Evolutionary conservation across 495 filamentous ascomycete genomes (phyloP).

Genomic region (Parathielavia hyrcaniae): DNA sequence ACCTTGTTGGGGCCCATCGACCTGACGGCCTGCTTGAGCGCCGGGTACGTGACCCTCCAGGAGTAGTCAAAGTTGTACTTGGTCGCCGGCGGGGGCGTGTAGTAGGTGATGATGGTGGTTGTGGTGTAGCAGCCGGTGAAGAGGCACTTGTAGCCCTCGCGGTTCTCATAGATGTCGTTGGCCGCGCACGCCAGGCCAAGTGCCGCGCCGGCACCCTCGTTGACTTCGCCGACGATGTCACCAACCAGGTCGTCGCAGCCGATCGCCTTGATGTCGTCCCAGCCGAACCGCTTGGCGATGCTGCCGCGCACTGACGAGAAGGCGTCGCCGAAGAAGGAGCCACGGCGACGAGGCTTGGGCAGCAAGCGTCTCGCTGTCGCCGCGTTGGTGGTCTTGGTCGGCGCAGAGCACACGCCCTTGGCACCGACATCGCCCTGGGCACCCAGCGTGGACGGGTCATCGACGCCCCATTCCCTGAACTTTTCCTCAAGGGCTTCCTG

Average conservation of each 20-base stretch:
- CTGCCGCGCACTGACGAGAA: background rate
- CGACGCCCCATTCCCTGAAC: background rate
- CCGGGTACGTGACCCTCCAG: background rate
- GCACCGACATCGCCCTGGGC: background rate
- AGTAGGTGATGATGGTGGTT: background rate
- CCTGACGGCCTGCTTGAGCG: background rate
- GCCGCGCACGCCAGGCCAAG: background rate
- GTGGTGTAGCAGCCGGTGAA: background rate
- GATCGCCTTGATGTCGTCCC: background rate
- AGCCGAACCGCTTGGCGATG: background rate
- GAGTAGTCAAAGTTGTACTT: constrained; percentile 7
- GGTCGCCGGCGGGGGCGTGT: constrained; percentile 3
- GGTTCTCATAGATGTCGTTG: background rate
- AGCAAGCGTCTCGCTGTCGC: background rate
- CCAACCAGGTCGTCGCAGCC: background rate
- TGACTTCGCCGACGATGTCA: background rate
- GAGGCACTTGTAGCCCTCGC: background rate
- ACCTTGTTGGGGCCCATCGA: background rate
- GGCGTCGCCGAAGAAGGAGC: background rate
- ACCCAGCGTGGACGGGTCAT: background rate
- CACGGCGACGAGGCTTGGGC: background rate
- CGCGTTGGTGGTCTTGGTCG: background rate
- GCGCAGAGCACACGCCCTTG: background rate
- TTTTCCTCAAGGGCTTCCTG: constrained; percentile 3
- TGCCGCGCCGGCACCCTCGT: background rate